phyloP scores from a whole-genome alignment of 352 stramenopile genomes.

The Elongisporangium anandrum region DNA sequence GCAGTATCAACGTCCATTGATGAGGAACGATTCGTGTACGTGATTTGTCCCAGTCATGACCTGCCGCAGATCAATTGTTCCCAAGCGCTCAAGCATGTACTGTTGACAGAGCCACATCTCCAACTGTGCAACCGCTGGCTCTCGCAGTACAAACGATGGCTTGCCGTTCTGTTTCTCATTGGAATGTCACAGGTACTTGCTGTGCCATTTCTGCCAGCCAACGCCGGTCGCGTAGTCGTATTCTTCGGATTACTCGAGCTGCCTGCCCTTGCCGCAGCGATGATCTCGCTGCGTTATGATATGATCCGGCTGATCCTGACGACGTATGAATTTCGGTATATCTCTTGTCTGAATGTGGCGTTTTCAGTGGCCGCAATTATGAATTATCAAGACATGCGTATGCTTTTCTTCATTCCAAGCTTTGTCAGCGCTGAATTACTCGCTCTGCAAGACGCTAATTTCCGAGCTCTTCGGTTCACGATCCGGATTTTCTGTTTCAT shows the following conservation, averaged over 20 bases:
- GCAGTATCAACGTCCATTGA: background rate
- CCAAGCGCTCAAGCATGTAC: background rate
- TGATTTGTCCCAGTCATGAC: background rate
- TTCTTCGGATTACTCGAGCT: background rate
- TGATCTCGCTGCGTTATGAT: slow-evolving; percentile 11
- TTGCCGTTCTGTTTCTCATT: background rate
- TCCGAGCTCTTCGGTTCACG: background rate
- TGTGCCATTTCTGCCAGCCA: background rate
- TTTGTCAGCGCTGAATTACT: background rate
- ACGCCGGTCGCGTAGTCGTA: background rate
- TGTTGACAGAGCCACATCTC: background rate
- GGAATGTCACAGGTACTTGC: background rate
- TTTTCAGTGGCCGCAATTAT: background rate
- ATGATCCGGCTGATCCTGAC: slow-evolving; percentile 7
- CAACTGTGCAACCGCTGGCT: background rate
- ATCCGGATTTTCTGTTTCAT: background rate
- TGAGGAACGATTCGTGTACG: background rate
- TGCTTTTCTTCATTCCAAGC: background rate
- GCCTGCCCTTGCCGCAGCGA: background rate
- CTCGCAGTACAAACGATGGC: background rate
- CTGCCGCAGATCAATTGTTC: background rate
- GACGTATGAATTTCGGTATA: slow-evolving; percentile 22
- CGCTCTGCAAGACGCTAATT: background rate
- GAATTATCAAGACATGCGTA: background rate
- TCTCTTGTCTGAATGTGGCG: slow-evolving; percentile 3